Evolutionary conservation across 805 yeast genomes (phyloP), one percentile per base, ranked within the genome.

Genomic region (Schwanniomyces yamadae): DNA sequence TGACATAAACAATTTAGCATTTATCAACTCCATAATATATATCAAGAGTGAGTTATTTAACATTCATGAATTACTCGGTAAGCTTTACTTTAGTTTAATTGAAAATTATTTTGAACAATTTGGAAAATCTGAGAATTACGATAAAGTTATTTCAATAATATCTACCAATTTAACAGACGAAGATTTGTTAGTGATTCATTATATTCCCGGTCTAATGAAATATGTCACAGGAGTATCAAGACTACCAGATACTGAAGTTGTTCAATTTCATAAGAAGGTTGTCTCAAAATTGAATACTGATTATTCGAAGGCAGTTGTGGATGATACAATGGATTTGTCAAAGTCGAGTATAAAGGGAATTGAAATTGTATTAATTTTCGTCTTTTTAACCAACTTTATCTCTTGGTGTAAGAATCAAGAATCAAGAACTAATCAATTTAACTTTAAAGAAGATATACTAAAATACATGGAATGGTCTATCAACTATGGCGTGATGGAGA

Each of bases 21-120:
- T 66, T 31, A 57, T 65, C 23, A 54, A 51, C 41, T 52, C 62
- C 14, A 56, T 83, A 23, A 69, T 67, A 23, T 80, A 75, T 48
- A 75, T 84, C 50, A 76, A 88, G 43, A 77, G 75, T 37, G 78
- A 78, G 44, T 64, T 86, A 19, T 71, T 78, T 34, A 67, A 66
- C 33, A 81, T 82, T 48, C 93, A 89, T 55, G 95, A 87, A 49
- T 52, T 71, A 2, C 59, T 90, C 36, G 82, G 90, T 28, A 84
- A 80, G 54, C 66, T 86, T 1, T 62, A 83, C 5, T 76, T 57
- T 46, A 81, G 83, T 2, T 55, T 77, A 28, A 63, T 73, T 6
- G 62, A 65, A 2, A 63, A 63, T 24, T 63, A 66, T 25, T 40
- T 53, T 17, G 47, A 61, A 2, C 45, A 56, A 24, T 61, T 58